These are phyloP conservation scores for Russula compacta DNA, from an alignment of 768 basidiomycete genomes.

Conservation along the genomic window DNA sequence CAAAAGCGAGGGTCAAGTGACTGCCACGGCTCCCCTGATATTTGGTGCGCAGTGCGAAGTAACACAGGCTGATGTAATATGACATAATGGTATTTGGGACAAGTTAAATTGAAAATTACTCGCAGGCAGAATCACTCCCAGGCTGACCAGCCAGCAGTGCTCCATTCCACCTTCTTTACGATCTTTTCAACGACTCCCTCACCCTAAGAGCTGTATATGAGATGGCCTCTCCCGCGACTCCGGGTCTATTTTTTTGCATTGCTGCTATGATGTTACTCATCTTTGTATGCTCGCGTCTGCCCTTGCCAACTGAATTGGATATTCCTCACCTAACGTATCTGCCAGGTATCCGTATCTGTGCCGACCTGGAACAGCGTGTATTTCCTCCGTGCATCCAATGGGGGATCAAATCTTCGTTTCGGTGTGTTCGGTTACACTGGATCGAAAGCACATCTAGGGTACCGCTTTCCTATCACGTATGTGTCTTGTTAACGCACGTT, in stretches of 20 bases:
- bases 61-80: neutral
- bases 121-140: neutral
- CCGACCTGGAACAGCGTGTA: conserved; percentile 68
- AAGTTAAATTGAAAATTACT: neutral
- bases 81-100: neutral
- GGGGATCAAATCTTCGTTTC: conserved; percentile 38
- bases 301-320: neutral
- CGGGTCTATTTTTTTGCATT: conserved; percentile 66
- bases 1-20: no score
- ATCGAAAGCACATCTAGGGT: conserved; percentile 47
- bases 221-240: conserved; percentile 53
- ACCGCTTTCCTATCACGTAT: conserved; percentile 43
- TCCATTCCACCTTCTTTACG: neutral
- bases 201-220: neutral
- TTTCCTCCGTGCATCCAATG: conserved; percentile 49
- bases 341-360: conserved; percentile 57
- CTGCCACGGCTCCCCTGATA: no score
- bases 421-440: conserved; percentile 78
- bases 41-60: neutral
- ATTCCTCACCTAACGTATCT: neutral
- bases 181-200: neutral
- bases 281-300: conserved; percentile 41
- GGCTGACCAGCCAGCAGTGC: neutral
- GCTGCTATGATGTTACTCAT: conserved; percentile 60
- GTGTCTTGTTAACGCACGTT: conserved; percentile 20